Evolutionary conservation across 1,284 basidiomycete species (phyloP), one percentile per base, ranked within the genome.

Genomic region (Trichosporon sp.): DNA sequence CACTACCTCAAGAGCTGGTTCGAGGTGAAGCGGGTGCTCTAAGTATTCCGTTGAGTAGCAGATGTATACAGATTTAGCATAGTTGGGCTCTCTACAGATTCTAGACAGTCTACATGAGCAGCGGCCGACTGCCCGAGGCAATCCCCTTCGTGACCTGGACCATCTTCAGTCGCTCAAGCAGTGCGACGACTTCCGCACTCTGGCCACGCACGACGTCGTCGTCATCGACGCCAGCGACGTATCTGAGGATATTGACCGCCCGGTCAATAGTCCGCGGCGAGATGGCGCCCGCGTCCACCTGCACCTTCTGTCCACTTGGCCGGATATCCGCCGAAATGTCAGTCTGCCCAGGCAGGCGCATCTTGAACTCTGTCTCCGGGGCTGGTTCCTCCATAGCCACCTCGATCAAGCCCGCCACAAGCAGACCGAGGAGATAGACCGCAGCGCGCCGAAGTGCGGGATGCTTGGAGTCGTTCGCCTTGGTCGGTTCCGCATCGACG

Each of bases 1-100:
- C 98, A 96, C 86, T 99, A 98, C 86, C 88, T 99, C 71, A 96
- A 98, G 87, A 93, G 91, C 76, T 82, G 89, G 82, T 96, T 96
- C 78, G 94, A 96, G 86, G 93, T 96, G 73, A 96, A 96, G 84
- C 90, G 94, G 83, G 91, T 95, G 80, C 92, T 96, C 84, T 93
- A 87, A 54, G 46, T 2, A 4, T 35, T 19, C 26, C 35, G 35
- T 5, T 37, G 35, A 26, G 35, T 37, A 37, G 48, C 2, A 63
- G 31, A 63, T 63, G 59, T 63, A 63, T 35, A 63, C 59, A 35
- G 31, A 63, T 63, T 63, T n/a, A n/a, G 43, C 43, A 46, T 46
- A 26, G 26, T 26, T 26, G 26, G 26, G 26, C 26, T 26, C 26
- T 26, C 26, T 26, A 26, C 26, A 26, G 26, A 26, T 26, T 26